Conservation (phyloP, 2,329 filamentous ascomycete species). For the Calonectria fujianensis region DNA sequence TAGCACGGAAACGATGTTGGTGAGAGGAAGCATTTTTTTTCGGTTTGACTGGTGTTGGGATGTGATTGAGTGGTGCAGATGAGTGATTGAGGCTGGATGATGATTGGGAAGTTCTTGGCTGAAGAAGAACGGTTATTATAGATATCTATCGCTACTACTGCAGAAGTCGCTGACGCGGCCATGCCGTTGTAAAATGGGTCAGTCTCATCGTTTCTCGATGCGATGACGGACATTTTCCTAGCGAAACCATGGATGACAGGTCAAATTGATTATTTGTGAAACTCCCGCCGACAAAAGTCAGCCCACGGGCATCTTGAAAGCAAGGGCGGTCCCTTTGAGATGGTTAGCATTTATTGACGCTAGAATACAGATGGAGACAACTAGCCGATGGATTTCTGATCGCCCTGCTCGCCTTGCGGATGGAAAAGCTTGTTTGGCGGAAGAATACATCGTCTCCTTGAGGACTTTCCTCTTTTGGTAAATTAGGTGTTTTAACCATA, state of each 20-base stretch:
- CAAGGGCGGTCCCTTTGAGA: not conserved
- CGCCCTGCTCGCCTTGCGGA: not conserved
- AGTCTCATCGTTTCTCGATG: not conserved
- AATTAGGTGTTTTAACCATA: constrained; percentile 13
- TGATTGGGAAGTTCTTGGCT: no score
- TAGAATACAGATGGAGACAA: not conserved
- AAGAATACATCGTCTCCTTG: not conserved
- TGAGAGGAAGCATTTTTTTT: constrained; percentile 45
- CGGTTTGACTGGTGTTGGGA: not conserved
- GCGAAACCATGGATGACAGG: not conserved
- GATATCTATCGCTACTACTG: not conserved
- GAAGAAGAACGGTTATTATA: not conserved
- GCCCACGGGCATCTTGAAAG: not conserved
- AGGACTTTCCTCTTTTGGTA: not conserved
- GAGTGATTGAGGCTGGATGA: not conserved
- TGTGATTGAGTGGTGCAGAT: not conserved
- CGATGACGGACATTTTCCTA: not conserved
- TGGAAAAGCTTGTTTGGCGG: constrained; percentile 8
- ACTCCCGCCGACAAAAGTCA: not conserved
- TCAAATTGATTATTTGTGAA: not conserved
- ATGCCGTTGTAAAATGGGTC: not conserved
- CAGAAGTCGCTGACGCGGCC: not conserved
- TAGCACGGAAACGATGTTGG: constrained; percentile 48
- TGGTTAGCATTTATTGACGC: constrained; percentile 4
- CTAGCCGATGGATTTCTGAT: not conserved